Evolutionary conservation across 306 rosid genomes (phyloP), one percentile per base, ranked within the genome.

Genomic region (Cucurbita ficifolia): DNA sequence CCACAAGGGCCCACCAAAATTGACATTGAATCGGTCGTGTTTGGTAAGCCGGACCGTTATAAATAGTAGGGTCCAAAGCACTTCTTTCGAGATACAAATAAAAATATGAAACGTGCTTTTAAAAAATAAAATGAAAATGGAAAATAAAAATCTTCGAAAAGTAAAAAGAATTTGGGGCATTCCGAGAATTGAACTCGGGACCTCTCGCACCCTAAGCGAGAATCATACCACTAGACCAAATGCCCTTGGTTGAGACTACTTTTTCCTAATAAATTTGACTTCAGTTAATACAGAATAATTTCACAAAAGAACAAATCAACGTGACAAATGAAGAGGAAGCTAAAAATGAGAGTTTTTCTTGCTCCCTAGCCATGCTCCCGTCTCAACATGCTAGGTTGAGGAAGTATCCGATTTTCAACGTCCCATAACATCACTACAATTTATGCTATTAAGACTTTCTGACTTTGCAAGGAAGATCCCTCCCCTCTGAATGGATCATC

Each of bases 141-240:
- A n/a, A n/a, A n/a, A 17, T 5, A 6, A 50, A 50, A 49, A 49
- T 49, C 33, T 29, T 29, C 3, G n/a, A 1, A n/a, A 53, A n/a
- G 21, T 19, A 19, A 54, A 56, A 10, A 56, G 2, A 2, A 1
- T 0, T 0, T 17, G 70, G 70, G 70, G 70, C 70, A 63, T 63
- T 63, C 70, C 70, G 70, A 63, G 70, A 63, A 63, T 63, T 63
- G 51, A 63, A 63, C 70, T 63, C 70, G 35, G 70, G 70, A 63
- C 70, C 70, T 63, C 70, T 63, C 70, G 70, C 70, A 63, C 70
- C 70, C 70, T 63, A 63, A 63, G 51, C 70, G 70, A 63, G 51
- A 63, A 63, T 63, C 70, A 63, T 40, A 63, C 70, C 70, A 63
- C 70, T 63, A 63, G 70, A 63, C 70, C 70, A 63, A 63, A 63